Percentiles rank a stretch among this genome's conserved stretches.
These are phyloP conservation scores for Chenopodium quinoa DNA, from an alignment of 148 eudicot genomes.

Conservation along the genomic window DNA sequence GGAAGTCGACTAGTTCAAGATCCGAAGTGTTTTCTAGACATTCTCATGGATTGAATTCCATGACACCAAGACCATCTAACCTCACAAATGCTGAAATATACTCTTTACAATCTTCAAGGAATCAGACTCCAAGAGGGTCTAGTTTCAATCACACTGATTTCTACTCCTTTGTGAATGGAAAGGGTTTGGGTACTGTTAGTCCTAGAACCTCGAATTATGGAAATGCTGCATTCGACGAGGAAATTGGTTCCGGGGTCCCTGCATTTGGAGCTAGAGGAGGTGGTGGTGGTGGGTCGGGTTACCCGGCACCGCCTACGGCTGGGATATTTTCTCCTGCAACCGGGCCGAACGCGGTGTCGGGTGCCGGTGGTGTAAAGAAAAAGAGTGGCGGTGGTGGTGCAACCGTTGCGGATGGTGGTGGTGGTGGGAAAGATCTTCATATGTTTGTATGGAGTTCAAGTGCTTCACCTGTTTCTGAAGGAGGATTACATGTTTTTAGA, in stretches of 20 bases:
- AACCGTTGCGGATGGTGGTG: background rate
- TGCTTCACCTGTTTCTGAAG: constrained; percentile 40
- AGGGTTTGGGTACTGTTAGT: constrained; percentile 44
- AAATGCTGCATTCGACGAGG: constrained; percentile 67
- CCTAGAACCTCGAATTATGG: constrained; percentile 77
- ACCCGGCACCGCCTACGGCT: constrained; percentile 69
- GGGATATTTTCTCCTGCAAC: constrained; percentile 73
- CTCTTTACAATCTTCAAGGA: constrained; percentile 70
- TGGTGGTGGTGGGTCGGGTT: constrained; percentile 35
- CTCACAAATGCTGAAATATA: constrained; percentile 84
- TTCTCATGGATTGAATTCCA: constrained; percentile 41
- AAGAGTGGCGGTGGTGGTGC: constrained; percentile 11
- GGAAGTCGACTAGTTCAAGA: constrained; percentile 68
- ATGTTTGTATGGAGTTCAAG: constrained; percentile 33
- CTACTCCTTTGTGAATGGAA: constrained; percentile 65
- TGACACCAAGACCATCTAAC: constrained; percentile 73
- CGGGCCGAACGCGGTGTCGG: constrained; percentile 38
- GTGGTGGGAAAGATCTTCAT: constrained; percentile 59
- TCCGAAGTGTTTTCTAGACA: constrained; percentile 67
- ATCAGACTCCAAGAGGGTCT: constrained; percentile 77
- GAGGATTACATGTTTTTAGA: constrained; percentile 83
- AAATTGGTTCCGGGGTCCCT: constrained; percentile 36
- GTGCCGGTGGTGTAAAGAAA: constrained; percentile 24
- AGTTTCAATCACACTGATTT: constrained; percentile 80
- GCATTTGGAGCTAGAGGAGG: constrained; percentile 27